phyloP scores from a whole-genome alignment of 805 yeast genomes.

The Candida montana region DNA sequence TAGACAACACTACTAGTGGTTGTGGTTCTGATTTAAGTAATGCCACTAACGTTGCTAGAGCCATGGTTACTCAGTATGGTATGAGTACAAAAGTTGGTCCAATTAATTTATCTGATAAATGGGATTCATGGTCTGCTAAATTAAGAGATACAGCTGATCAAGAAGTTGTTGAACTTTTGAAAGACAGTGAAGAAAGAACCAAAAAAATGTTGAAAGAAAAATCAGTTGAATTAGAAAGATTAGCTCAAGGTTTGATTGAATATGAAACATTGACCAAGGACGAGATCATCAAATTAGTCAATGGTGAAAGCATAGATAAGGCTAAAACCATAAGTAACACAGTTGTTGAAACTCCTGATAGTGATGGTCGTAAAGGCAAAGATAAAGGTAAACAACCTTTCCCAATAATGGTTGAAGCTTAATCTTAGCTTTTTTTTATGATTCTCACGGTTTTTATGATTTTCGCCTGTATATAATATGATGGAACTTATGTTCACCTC shows the following conservation, averaged over 20 bases:
- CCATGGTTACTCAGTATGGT: slow-evolving; percentile 96
- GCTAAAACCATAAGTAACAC: slow-evolving; percentile 70
- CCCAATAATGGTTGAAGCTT: slow-evolving; percentile 26
- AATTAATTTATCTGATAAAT: slow-evolving; percentile 77
- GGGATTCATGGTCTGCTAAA: slow-evolving; percentile 93
- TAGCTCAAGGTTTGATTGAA: slow-evolving; percentile 90
- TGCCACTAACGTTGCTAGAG: slow-evolving; percentile 91
- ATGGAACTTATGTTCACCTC: neutral
- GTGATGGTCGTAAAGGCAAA: slow-evolving; percentile 39
- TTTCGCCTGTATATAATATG: neutral
- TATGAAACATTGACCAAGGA: slow-evolving; percentile 90
- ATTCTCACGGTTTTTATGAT: slow-evolving; percentile 3
- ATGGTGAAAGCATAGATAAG: slow-evolving; percentile 71
- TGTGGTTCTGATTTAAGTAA: slow-evolving; percentile 86
- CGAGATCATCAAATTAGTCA: slow-evolving; percentile 82
- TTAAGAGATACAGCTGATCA: slow-evolving; percentile 87
- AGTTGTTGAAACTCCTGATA: slow-evolving; percentile 53
- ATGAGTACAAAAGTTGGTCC: slow-evolving; percentile 96
- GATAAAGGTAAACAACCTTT: slow-evolving; percentile 30
- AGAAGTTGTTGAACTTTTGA: slow-evolving; percentile 74
- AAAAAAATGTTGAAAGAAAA: slow-evolving; percentile 57
- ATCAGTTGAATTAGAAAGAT: slow-evolving; percentile 67
- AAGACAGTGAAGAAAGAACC: slow-evolving; percentile 76
- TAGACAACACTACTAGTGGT: slow-evolving; percentile 90
- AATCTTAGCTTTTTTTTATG: slow-evolving; percentile 4